A percentile compares a stretch with the other conserved stretches of the same genome.
Conservation (phyloP, 768 basidiomycete genomes). For the Jaapia argillacea region DNA sequence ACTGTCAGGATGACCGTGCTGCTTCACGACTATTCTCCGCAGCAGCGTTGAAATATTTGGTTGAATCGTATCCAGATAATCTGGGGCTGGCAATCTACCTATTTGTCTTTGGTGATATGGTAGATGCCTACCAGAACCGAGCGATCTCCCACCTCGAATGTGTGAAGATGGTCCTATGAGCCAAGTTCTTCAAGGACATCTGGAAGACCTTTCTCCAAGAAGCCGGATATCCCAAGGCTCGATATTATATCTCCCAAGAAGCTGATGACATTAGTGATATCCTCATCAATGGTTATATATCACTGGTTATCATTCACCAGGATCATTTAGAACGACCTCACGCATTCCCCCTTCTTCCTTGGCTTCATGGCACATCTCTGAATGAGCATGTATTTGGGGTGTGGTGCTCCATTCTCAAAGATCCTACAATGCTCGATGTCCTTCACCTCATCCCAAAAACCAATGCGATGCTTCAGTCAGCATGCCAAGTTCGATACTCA, state of each 20-base stretch:
- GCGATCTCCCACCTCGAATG: slow-evolving; percentile 13
- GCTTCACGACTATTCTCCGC: slow-evolving; percentile 30
- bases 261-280: not conserved
- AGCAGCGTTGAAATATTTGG: slow-evolving; percentile 9
- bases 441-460: slow-evolving; percentile 21
- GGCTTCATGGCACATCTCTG: slow-evolving; percentile 23
- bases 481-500: not conserved
- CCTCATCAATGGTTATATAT: not conserved
- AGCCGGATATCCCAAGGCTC: not conserved
- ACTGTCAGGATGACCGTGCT: slow-evolving; percentile 35
- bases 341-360: slow-evolving; percentile 27
- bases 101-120: slow-evolving; percentile 22
- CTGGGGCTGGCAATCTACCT: slow-evolving; percentile 24
- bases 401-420: slow-evolving; percentile 18
- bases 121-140: slow-evolving; percentile 20
- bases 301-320: slow-evolving; percentile 16
- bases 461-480: not conserved
- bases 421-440: slow-evolving; percentile 25
- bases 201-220: slow-evolving; percentile 14
- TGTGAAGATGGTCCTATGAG: slow-evolving; percentile 13
- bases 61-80: slow-evolving; percentile 5
- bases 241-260: not conserved
- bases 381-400: slow-evolving; percentile 26
- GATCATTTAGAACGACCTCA: slow-evolving; percentile 13
- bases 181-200: slow-evolving; percentile 13